These are phyloP conservation scores for Fusarium aywerte DNA, from an alignment of 2,329 filamentous ascomycete species.

Conservation along the genomic window DNA sequence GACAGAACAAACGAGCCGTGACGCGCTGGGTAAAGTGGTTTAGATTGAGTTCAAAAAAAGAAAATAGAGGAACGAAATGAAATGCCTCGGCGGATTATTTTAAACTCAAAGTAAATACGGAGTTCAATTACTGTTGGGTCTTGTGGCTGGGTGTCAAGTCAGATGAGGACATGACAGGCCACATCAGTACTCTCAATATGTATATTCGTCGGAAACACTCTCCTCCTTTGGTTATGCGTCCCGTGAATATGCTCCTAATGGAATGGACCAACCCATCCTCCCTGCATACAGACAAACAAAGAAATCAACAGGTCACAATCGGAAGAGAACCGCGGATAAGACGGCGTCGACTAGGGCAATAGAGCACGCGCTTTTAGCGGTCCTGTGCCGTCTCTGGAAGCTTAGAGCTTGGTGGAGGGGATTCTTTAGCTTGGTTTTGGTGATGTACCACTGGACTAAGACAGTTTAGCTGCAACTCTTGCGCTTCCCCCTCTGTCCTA, in stretches of 20 bases:
- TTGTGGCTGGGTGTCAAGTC: neutral
- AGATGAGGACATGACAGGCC: too few relatives aligned
- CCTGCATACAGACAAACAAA: neutral
- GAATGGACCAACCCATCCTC: neutral
- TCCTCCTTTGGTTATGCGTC: neutral
- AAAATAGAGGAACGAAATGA: neutral
- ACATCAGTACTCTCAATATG: too few relatives aligned
- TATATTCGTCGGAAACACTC: neutral
- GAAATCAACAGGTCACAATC: neutral
- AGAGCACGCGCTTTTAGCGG: neutral
- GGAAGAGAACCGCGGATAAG: neutral
- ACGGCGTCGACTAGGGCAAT: too few relatives aligned
- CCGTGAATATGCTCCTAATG: neutral
- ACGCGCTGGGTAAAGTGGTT: constrained; percentile 21
- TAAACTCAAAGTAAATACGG: neutral
- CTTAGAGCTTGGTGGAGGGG: neutral
- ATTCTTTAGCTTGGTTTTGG: neutral
- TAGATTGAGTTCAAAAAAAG: neutral
- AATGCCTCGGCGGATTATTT: constrained; percentile 1
- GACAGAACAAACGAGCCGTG: constrained; percentile 2
- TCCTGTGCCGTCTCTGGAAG: neutral
- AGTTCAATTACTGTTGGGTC: too few relatives aligned
- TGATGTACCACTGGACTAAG: neutral
- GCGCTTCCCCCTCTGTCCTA: neutral
- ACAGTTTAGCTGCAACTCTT: neutral